A percentile compares a stretch with the other conserved stretches of the same genome.
Evolutionary conservation across 768 basidiomycete species (phyloP).

Genomic region (Galerina sulciceps): DNA sequence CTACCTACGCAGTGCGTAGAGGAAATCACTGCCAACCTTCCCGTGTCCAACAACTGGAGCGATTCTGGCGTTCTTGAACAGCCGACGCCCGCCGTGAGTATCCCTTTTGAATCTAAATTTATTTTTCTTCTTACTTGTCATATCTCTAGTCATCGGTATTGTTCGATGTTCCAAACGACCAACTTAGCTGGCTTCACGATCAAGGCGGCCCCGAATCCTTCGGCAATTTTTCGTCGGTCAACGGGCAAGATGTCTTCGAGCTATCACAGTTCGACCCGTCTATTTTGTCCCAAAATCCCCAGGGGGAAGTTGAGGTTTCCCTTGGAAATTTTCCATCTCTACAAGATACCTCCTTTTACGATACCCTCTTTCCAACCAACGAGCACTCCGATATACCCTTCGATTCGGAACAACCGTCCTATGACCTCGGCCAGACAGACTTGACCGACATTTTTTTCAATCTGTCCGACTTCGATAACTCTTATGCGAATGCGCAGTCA

Average conservation of each 20-base stretch:
- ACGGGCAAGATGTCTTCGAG: constrained; percentile 32
- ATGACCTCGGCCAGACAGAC: no score
- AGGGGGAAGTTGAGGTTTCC: constrained; percentile 41
- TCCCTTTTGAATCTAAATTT: background rate
- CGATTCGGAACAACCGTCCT: no score
- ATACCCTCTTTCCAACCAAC: background rate
- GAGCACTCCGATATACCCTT: background rate
- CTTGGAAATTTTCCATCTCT: constrained; percentile 18
- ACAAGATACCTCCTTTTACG: background rate
- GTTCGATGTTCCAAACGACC: background rate
- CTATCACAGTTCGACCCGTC: constrained; percentile 35
- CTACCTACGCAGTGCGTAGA: no score
- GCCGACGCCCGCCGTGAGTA: background rate
- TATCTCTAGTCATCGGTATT: background rate
- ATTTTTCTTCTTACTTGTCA: background rate
- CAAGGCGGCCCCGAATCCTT: background rate
- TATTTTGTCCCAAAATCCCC: constrained; percentile 34
- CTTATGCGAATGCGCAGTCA: background rate
- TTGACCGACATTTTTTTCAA: no score
- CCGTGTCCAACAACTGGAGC: background rate
- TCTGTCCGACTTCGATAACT: background rate
- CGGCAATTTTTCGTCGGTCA: constrained; percentile 20
- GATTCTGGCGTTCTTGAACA: background rate
- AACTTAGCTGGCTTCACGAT: background rate
- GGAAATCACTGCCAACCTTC: no score